Evolutionary conservation across 2,329 filamentous ascomycete species (phyloP).

Genomic region (Aspergillus glaucus): DNA sequence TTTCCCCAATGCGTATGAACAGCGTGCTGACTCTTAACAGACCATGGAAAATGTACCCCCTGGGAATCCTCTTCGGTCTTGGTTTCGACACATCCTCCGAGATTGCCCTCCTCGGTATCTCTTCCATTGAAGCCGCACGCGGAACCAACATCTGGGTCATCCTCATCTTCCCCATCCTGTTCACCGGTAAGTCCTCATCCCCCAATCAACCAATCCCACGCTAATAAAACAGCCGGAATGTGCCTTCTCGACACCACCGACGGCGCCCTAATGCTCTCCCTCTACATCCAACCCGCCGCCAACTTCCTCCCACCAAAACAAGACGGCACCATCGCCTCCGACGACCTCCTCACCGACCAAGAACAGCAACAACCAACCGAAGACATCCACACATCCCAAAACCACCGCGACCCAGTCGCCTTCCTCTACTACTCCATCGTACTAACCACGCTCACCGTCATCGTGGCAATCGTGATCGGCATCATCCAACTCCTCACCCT

Average conservation of each 20-base stretch:
- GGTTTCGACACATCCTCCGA: constrained; percentile 96
- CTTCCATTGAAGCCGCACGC: constrained; percentile 74
- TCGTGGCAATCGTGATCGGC: constrained; percentile 80
- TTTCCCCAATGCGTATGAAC: background rate
- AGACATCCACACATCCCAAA: constrained; percentile 6
- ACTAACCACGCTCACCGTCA: constrained; percentile 73
- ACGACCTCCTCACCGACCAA: constrained; percentile 9
- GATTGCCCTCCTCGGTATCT: constrained; percentile 84
- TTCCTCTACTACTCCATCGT: constrained; percentile 92
- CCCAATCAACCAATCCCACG: too few relatives aligned
- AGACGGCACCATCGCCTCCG: constrained; percentile 12
- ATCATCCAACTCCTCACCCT: constrained; percentile 76
- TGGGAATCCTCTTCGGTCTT: constrained; percentile 81
- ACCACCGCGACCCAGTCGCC: constrained; percentile 73
- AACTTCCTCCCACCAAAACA: constrained; percentile 32
- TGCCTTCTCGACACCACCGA: constrained; percentile 89
- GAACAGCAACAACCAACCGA: constrained; percentile 14
- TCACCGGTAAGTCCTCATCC: constrained; percentile 55
- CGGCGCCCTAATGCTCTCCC: constrained; percentile 87
- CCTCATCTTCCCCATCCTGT: constrained; percentile 80
- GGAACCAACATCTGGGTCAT: constrained; percentile 94
- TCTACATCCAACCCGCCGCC: constrained; percentile 62
- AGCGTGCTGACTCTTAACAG: constrained; percentile 14
- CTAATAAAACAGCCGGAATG: constrained; percentile 56
- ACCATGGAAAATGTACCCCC: constrained; percentile 89